Percentiles rank a stretch among this genome's conserved stretches.
phyloP scores from a whole-genome alignment of 2,329 filamentous ascomycete species.

The Stachybotrys chartarum region DNA sequence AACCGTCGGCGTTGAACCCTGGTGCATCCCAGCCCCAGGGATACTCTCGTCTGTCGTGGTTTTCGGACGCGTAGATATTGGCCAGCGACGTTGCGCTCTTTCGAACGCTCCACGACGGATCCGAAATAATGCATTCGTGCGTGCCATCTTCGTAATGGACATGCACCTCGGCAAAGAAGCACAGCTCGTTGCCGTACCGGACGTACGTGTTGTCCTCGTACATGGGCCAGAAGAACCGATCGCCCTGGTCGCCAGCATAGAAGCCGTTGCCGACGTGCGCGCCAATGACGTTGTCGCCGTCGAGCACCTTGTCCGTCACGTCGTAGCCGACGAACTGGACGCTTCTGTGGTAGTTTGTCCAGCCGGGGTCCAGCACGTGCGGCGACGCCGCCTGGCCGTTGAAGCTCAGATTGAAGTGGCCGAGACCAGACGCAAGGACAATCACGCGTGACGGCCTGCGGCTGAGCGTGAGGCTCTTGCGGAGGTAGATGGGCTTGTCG shows the following conservation, averaged over 20 bases:
- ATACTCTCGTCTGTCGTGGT: slow-evolving; percentile 25
- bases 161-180: slow-evolving; percentile 32
- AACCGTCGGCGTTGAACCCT: slow-evolving; percentile 14
- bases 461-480: slow-evolving; percentile 20
- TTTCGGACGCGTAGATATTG: slow-evolving; percentile 32
- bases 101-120: slow-evolving; percentile 27
- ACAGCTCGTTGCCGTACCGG: slow-evolving; percentile 29
- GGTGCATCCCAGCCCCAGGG: slow-evolving; percentile 25
- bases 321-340: slow-evolving; percentile 37
- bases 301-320: slow-evolving; percentile 22
- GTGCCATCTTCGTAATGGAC: slow-evolving; percentile 27
- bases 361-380: slow-evolving; percentile 29
- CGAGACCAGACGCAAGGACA: slow-evolving; percentile 28
- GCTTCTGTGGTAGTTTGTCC: slow-evolving; percentile 31
- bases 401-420: slow-evolving; percentile 29
- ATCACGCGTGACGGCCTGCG: slow-evolving; percentile 23
- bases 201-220: slow-evolving; percentile 34
- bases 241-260: slow-evolving; percentile 34
- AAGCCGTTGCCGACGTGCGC: slow-evolving; percentile 36
- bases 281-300: slow-evolving; percentile 29
- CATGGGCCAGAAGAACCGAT: slow-evolving; percentile 34
- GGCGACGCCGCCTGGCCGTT: slow-evolving; percentile 25
- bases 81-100: slow-evolving; percentile 30
- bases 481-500: slow-evolving; percentile 31
- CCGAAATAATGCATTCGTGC: slow-evolving; percentile 25